Evolutionary conservation across 179 eudicot genomes (phyloP).

Genomic region (Sideroxylon spinosum): DNA sequence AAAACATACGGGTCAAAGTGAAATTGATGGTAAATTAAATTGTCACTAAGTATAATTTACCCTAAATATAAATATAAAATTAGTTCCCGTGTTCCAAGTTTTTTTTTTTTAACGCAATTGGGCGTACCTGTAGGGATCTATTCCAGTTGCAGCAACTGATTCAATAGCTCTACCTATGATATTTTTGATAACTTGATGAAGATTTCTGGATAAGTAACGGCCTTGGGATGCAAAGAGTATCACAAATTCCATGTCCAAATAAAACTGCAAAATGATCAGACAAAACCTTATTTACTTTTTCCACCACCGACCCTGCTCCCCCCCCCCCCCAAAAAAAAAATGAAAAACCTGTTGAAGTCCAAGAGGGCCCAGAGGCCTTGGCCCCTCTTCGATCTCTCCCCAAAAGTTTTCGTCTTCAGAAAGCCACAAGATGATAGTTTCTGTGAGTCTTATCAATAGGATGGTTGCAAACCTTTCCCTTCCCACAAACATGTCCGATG

Average conservation of each 20-base stretch:
- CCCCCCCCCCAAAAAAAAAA: not conserved
- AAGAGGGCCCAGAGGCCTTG: constrained; percentile 62
- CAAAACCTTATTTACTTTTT: not conserved
- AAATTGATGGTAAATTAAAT: too few species aligned
- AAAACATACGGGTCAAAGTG: too few species aligned
- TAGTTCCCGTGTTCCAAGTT: not conserved
- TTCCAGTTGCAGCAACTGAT: constrained; percentile 64
- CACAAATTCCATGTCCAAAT: constrained; percentile 97
- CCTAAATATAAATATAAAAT: not conserved
- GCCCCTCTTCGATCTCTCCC: constrained; percentile 77
- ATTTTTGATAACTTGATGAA: constrained; percentile 77
- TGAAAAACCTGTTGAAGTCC: constrained; percentile 85
- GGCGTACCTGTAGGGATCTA: constrained; percentile 83
- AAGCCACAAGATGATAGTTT: constrained; percentile 82
- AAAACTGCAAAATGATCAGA: constrained; percentile 50
- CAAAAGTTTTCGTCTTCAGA: constrained; percentile 89
- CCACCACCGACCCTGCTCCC: not conserved
- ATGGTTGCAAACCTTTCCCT: constrained; percentile 84
- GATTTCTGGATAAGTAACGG: constrained; percentile 81
- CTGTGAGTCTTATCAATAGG: constrained; percentile 82
- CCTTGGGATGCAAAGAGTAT: constrained; percentile 92
- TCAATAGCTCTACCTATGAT: constrained; percentile 77
- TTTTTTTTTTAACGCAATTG: not conserved
- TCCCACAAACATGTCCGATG: constrained; percentile 82
- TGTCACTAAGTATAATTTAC: too few species aligned